phyloP scores from a whole-genome alignment of 805 yeast genomes.

The Ogataea polymorpha region DNA sequence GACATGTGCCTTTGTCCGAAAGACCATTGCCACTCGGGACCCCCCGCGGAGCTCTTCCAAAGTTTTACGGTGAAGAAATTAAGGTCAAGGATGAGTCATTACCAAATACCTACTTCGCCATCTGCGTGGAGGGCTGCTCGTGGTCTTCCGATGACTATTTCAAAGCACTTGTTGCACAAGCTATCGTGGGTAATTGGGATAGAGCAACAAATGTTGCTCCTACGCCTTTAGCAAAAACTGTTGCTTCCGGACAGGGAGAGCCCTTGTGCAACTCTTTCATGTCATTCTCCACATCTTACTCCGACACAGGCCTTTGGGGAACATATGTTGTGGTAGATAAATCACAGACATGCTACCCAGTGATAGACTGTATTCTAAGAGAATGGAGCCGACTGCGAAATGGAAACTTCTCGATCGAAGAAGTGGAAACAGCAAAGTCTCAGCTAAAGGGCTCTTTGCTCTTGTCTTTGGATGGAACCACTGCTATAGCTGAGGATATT shows the following conservation, averaged over 20 bases:
- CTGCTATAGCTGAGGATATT: conserved; percentile 95
- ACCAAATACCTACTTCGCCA: conserved; percentile 87
- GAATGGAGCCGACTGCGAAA: conserved; percentile 87
- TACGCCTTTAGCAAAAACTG: conserved; percentile 73
- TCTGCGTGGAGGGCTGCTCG: conserved; percentile 96
- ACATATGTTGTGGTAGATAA: conserved; percentile 85
- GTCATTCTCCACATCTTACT: conserved; percentile 96
- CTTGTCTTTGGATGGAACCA: conserved; percentile 87
- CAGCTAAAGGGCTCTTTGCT: conserved; percentile 91
- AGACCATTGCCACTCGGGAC: conserved; percentile 70
- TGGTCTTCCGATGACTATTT: conserved; percentile 97
- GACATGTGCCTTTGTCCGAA: conserved; percentile 55
- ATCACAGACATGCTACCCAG: conserved; percentile 57
- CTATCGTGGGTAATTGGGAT: conserved; percentile 97
- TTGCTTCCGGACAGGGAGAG: conserved; percentile 39
- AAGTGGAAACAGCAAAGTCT: conserved; percentile 91
- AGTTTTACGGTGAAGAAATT: conserved; percentile 82
- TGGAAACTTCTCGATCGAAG: conserved; percentile 76
- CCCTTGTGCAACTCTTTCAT: conserved; percentile 90
- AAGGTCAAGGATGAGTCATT: conserved; percentile 77
- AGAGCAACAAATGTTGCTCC: conserved; percentile 85
- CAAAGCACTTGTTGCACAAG: conserved; percentile 93
- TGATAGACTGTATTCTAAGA: conserved; percentile 69
- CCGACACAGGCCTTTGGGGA: conserved; percentile 98
- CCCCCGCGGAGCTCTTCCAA: conserved; percentile 68